Percentiles rank a stretch among this genome's conserved stretches.
phyloP scores from a whole-genome alignment of 805 yeast species.

The Lipomyces spencermartinsiae region DNA sequence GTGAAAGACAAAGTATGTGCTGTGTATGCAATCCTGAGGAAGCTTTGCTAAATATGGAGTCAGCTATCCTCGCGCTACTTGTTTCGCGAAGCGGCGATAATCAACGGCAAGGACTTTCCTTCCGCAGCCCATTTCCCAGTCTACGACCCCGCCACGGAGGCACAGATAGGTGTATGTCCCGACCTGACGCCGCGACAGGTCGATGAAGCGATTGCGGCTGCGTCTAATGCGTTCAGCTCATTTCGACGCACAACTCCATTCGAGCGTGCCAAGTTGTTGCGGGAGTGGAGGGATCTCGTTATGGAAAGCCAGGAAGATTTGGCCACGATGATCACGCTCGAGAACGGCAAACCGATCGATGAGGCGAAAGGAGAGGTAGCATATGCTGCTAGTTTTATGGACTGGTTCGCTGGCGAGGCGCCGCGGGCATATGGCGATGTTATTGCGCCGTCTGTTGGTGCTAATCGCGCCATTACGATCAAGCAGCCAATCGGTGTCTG shows the following conservation, averaged over 20 bases:
- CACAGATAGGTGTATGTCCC: conserved; percentile 60
- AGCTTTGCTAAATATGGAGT: neutral
- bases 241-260: conserved; percentile 64
- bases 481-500: conserved; percentile 84
- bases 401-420: conserved; percentile 89
- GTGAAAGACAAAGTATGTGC: neutral
- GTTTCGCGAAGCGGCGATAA: conserved; percentile 2
- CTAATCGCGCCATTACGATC: conserved; percentile 59
- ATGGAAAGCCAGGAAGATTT: conserved; percentile 66
- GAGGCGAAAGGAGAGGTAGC: conserved; percentile 75
- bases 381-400: conserved; percentile 77
- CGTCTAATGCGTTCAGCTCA: conserved; percentile 57
- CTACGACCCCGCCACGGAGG: conserved; percentile 73
- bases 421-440: conserved; percentile 72
- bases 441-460: conserved; percentile 50
- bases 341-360: conserved; percentile 74
- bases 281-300: conserved; percentile 60
- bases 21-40: neutral
- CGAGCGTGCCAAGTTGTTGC: conserved; percentile 59
- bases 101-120: neutral
- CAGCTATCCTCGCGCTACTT: neutral
- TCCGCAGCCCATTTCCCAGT: conserved; percentile 44
- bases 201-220: conserved; percentile 60
- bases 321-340: conserved; percentile 67
- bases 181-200: conserved; percentile 59